Evolutionary conservation across 2,329 filamentous ascomycete genomes (phyloP).

Genomic region (Trichoderma oligosporum): DNA sequence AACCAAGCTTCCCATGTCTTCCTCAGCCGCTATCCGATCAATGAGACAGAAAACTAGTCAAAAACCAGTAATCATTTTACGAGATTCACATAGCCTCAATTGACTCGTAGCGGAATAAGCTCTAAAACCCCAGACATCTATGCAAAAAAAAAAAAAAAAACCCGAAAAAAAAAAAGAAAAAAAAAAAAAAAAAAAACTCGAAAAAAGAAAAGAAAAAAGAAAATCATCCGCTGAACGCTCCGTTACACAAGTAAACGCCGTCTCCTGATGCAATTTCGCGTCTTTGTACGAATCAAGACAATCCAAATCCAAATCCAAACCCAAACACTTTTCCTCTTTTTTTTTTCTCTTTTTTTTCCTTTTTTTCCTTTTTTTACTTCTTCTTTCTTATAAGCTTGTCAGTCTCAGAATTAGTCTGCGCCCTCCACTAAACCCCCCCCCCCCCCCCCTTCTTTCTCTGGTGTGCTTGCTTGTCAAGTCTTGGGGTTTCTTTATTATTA

Average conservation of each 20-base stretch:
- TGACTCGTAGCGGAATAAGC: no score
- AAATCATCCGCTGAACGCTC: neutral
- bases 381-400: neutral
- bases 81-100: no score
- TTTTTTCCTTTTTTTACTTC: neutral
- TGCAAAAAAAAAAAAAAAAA: neutral
- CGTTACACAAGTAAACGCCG: neutral
- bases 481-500: no score
- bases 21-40: constrained; percentile 1
- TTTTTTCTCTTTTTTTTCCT: neutral
- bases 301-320: no score
- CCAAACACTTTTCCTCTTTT: neutral
- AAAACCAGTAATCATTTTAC: no score
- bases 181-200: neutral
- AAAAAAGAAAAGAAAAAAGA: neutral
- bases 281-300: neutral
- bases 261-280: neutral
- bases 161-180: neutral
- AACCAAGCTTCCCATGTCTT: neutral
- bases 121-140: neutral
- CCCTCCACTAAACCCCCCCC: no score
- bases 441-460: no score
- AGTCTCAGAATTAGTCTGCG: neutral
- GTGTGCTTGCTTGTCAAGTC: no score
- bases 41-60: no score